These are phyloP conservation scores for Wickerhamiella azymoides DNA, from an alignment of 805 yeast genomes.

Conservation along the genomic window DNA sequence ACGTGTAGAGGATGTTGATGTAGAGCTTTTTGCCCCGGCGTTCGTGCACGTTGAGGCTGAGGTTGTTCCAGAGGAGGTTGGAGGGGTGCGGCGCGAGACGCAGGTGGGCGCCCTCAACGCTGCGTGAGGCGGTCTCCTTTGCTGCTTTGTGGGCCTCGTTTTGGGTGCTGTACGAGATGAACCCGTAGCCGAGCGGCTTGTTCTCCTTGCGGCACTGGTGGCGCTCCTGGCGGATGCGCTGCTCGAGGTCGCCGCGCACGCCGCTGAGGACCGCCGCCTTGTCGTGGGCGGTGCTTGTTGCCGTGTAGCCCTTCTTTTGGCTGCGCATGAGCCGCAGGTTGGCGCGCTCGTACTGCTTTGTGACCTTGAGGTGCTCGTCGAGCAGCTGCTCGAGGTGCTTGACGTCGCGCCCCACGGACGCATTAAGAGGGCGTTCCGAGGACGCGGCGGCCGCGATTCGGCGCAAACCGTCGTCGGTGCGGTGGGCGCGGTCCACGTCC, in stretches of 20 bases:
- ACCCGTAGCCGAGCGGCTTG: slow-evolving; percentile 22
- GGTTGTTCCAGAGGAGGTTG: slow-evolving; percentile 27
- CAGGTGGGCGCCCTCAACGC: slow-evolving; percentile 13
- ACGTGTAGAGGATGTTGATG: slow-evolving; percentile 23
- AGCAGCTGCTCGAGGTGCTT: slow-evolving; percentile 19
- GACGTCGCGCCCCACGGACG: slow-evolving; percentile 22
- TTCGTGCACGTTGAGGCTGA: slow-evolving; percentile 19
- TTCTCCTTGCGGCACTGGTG: slow-evolving; percentile 9
- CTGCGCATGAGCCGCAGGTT: neutral
- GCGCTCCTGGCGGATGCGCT: slow-evolving; percentile 18
- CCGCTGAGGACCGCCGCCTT: slow-evolving; percentile 13
- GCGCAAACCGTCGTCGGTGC: slow-evolving; percentile 20
- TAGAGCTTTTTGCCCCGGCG: slow-evolving; percentile 23
- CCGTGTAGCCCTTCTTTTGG: neutral
- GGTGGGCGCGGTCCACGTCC: slow-evolving; percentile 20
- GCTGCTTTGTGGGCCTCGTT: slow-evolving; percentile 20
- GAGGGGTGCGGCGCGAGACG: slow-evolving; percentile 25
- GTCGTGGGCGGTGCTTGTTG: neutral
- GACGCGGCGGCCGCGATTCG: slow-evolving; percentile 4
- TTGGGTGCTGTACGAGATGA: slow-evolving; percentile 21
- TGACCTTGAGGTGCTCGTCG: slow-evolving; percentile 17
- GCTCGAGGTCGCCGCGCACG: slow-evolving; percentile 13
- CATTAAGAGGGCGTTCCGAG: slow-evolving; percentile 6
- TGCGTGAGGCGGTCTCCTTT: slow-evolving; percentile 1
- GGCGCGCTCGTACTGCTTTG: slow-evolving; percentile 18